phyloP scores from a whole-genome alignment of 2,329 filamentous ascomycete genomes.

The Botrytis pseudocinerea region DNA sequence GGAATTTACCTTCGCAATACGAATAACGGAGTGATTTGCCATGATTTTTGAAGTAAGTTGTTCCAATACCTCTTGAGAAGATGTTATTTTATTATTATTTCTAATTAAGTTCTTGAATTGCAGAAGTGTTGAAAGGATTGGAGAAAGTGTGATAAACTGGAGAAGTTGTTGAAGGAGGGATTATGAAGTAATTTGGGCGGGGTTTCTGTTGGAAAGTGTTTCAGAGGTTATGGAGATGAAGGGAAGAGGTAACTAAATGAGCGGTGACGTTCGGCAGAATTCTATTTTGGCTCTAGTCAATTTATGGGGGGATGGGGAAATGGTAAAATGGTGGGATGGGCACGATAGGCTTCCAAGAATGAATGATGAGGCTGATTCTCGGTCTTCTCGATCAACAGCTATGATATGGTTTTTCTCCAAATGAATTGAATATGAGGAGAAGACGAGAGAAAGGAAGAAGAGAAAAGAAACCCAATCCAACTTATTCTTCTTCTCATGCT shows the following conservation, averaged over 20 bases:
- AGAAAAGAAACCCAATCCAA: not conserved
- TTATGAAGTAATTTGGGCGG: constrained; percentile 1
- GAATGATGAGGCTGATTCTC: not conserved
- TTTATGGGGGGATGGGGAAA: not conserved
- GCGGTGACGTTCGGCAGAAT: not conserved
- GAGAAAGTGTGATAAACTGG: not conserved
- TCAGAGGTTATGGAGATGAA: not conserved
- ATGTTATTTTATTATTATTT: not conserved
- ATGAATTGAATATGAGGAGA: not conserved
- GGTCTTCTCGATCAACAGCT: not conserved
- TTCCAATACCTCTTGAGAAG: not conserved
- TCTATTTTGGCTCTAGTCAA: not conserved
- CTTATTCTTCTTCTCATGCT: not conserved
- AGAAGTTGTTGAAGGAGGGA: not conserved
- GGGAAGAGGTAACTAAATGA: not conserved
- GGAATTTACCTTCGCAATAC: constrained; percentile 71
- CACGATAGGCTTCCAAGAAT: not conserved
- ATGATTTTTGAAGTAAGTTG: constrained; percentile 45
- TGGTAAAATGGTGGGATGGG: not conserved
- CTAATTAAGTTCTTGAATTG: not conserved
- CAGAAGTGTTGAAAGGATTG: not conserved
- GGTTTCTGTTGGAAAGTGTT: not conserved
- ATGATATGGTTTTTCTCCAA: not conserved
- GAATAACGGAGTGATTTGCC: constrained; percentile 84
- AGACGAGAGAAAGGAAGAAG: not conserved